These are phyloP conservation scores for Przewalskia tangutica DNA, from an alignment of 257 asterid species.

Conservation along the genomic window DNA sequence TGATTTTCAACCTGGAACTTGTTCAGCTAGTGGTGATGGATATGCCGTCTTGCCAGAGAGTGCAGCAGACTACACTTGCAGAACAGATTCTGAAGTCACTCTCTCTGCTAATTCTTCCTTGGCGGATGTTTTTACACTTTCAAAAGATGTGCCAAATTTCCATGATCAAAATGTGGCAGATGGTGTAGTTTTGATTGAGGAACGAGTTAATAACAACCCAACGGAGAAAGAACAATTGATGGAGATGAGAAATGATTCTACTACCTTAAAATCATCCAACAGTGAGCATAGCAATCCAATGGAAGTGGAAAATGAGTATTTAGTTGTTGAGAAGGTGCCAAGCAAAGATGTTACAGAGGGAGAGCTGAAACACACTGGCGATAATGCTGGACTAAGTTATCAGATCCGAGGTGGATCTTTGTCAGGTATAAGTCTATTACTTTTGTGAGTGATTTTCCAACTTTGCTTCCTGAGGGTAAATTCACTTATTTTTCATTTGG, in stretches of 20 bases:
- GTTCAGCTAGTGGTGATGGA: neutral
- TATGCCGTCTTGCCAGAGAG: slow-evolving; percentile 7
- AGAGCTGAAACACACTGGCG: slow-evolving; percentile 14
- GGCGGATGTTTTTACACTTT: slow-evolving; percentile 20
- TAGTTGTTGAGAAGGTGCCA: slow-evolving; percentile 18
- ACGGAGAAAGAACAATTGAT: slow-evolving; percentile 17
- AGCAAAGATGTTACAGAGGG: slow-evolving; percentile 13
- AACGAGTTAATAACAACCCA: neutral
- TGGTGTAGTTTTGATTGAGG: slow-evolving; percentile 12
- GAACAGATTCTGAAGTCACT: neutral
- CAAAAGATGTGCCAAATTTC: slow-evolving; percentile 12
- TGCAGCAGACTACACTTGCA: slow-evolving; percentile 9
- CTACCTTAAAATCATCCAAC: slow-evolving; percentile 5
- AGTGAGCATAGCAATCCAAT: slow-evolving; percentile 17
- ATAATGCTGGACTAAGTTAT: slow-evolving; percentile 7
- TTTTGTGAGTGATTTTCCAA: neutral
- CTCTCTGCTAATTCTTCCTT: slow-evolving; percentile 2
- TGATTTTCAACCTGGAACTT: neutral
- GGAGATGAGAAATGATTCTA: slow-evolving; percentile 6
- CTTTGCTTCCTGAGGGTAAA: neutral
- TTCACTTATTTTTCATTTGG: neutral
- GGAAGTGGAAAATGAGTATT: slow-evolving; percentile 10
- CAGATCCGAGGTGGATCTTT: slow-evolving; percentile 22
- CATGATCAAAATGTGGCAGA: slow-evolving; percentile 11
- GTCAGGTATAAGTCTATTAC: slow-evolving; percentile 32